Conservation (phyloP, 75 land plant species). For the Picea sitchensis region DNA sequence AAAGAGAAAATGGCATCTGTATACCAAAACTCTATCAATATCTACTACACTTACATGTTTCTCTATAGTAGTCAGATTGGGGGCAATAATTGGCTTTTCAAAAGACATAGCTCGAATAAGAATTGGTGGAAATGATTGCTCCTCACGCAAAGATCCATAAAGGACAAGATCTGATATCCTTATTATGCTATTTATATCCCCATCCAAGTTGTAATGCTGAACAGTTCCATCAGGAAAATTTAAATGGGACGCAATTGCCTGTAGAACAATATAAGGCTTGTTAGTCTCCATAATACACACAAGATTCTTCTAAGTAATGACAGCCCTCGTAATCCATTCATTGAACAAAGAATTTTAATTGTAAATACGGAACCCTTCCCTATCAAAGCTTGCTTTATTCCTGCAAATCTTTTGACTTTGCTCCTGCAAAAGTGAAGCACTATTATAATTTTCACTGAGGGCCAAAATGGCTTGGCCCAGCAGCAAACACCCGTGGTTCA, state of each 20-base stretch:
- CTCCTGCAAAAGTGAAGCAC: not conserved
- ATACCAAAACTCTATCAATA: not conserved
- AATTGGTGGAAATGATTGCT: conserved; percentile 75
- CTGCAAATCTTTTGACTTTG: not conserved
- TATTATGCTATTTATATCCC: conserved; percentile 60
- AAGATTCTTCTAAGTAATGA: not conserved
- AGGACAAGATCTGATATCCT: conserved; percentile 78
- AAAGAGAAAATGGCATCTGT: not conserved
- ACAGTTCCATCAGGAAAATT: conserved; percentile 57
- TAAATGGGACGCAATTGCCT: conserved; percentile 73
- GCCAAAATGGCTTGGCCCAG: not conserved
- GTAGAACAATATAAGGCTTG: conserved; percentile 12
- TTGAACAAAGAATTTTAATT: not conserved
- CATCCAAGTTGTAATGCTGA: conserved; percentile 53
- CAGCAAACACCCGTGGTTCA: not conserved
- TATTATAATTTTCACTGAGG: not conserved
- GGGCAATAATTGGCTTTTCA: conserved; percentile 65
- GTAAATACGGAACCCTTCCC: not conserved
- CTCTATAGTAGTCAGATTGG: conserved; percentile 56
- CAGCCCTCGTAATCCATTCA: not conserved
- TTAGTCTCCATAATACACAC: not conserved
- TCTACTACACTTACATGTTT: conserved; percentile 58
- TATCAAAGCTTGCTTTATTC: not conserved
- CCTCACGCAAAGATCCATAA: conserved; percentile 70
- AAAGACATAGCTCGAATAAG: conserved; percentile 84